Evolutionary conservation across 768 basidiomycete genomes (phyloP).

Genomic region (Termitomyces sp.): DNA sequence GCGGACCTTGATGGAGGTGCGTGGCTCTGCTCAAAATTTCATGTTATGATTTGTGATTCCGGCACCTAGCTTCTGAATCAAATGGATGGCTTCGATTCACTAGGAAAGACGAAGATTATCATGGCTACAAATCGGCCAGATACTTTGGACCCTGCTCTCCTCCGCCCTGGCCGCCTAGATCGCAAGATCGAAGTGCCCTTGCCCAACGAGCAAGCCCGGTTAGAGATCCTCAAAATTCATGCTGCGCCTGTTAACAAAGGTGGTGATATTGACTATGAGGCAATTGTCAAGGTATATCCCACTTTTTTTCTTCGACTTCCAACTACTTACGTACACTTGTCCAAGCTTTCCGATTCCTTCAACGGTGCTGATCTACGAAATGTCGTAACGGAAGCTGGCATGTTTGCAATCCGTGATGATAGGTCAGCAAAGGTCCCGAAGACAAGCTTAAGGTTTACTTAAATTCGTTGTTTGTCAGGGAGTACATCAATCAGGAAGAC

Average conservation of each 20-base stretch:
- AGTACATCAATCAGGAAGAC: conserved; percentile 92
- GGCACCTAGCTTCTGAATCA: conserved; percentile 80
- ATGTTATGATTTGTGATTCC: neutral
- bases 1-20: conserved; percentile 90
- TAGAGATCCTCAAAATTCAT: conserved; percentile 98
- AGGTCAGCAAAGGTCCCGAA: conserved; percentile 39
- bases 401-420: conserved; percentile 98
- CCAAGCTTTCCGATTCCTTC: conserved; percentile 80
- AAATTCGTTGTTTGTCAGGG: conserved; percentile 35
- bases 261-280: conserved; percentile 96
- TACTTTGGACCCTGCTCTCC: conserved; percentile 92
- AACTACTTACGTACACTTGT: neutral
- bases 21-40: conserved; percentile 3
- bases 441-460: neutral
- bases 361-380: conserved; percentile 97
- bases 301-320: neutral
- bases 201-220: conserved; percentile 93
- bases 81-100: conserved; percentile 99
- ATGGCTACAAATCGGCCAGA: conserved; percentile 99
- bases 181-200: conserved; percentile 97
- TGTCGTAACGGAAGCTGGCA: conserved; percentile 92
- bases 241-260: conserved; percentile 90
- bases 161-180: conserved; percentile 94
- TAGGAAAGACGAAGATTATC: conserved; percentile 93
- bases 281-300: conserved; percentile 83